These are phyloP conservation scores for Collybia sordida DNA, from an alignment of 768 basidiomycete genomes.

Conservation along the genomic window DNA sequence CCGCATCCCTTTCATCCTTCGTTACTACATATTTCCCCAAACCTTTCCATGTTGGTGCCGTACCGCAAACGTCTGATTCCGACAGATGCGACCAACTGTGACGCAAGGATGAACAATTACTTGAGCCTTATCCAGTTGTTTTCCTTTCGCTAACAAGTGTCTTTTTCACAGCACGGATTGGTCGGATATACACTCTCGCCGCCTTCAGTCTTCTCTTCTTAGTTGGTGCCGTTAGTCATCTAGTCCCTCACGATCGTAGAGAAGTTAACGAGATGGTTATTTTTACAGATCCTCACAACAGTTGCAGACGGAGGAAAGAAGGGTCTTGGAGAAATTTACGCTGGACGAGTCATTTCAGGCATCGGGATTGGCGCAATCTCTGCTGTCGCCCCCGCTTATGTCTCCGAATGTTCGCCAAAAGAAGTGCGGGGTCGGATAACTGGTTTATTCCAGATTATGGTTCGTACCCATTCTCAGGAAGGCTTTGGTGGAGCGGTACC, in stretches of 20 bases:
- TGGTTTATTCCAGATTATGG: constrained; percentile 86
- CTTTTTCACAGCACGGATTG: constrained; percentile 50
- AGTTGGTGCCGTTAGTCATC: constrained; percentile 65
- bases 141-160: too few relatives aligned
- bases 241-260: too few relatives aligned
- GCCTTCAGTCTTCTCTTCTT: constrained; percentile 64
- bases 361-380: constrained; percentile 83
- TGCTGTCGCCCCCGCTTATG: constrained; percentile 80
- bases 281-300: constrained; percentile 67
- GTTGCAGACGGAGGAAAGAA: constrained; percentile 50
- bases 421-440: constrained; percentile 84
- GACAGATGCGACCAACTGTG: too few relatives aligned
- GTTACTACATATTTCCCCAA: too few relatives aligned
- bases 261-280: too few relatives aligned
- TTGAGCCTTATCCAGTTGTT: too few relatives aligned
- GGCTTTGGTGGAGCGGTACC: not conserved
- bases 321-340: constrained; percentile 73
- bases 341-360: constrained; percentile 80
- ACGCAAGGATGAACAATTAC: too few relatives aligned
- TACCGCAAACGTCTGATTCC: too few relatives aligned
- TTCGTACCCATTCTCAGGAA: constrained; percentile 12
- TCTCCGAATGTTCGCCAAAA: constrained; percentile 87
- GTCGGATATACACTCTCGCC: constrained; percentile 63
- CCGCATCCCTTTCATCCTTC: too few relatives aligned
- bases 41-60: too few relatives aligned